Base-by-base conservation (phyloP, 129 eudicot genomes). In the Escallonia rubra region DNA sequence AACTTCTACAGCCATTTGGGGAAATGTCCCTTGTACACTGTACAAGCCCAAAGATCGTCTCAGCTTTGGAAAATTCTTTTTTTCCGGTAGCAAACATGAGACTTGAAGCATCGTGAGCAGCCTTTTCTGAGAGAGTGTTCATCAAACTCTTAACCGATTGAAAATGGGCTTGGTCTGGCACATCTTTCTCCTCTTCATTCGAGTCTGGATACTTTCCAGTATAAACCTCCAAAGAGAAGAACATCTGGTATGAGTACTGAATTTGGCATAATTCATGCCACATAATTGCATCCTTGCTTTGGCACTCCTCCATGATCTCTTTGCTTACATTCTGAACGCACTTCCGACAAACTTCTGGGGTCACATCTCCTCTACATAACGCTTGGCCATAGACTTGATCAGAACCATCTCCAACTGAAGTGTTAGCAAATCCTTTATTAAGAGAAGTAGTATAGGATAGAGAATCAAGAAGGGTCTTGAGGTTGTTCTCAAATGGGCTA, bases 311-410 rank as follows among this genome's bases (percentile, higher is more conserved):
- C 16, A 54, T 61, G 64, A 72, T 41, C 15, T 47, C 48, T 34
- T 23, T 5, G 48, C 55, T 51, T 11, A 69, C 70, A 43, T 71
- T 57, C 6, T 23, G 51, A 43, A 80, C 64, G 66, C 89, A 84
- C 2, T 58, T 60, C 4, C 62, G 54, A 63, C 87, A 82, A 5
- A 44, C 76, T 4, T 43, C 41, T 12, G 63, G 61, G 6, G 77
- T 61, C 10, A 79, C 71, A 44, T 85, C 91, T 4, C 87, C 87
- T 66, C 85, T 69, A 68, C 91, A 85, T 15, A 85, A 54, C 3
- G 73, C 85, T 6, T 61, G 50, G 16, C 43, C 85, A n/a, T 85
- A 78, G 53, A 69, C 87, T 73, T 43, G 70, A 41, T 82, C 40
- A 1, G 62, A 53, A 43, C 34, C 63, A 10, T 74, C 61, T 8